Evolutionary conservation across 2,329 filamentous ascomycete genomes (phyloP).

Genomic region (Monosporascus sp.): DNA sequence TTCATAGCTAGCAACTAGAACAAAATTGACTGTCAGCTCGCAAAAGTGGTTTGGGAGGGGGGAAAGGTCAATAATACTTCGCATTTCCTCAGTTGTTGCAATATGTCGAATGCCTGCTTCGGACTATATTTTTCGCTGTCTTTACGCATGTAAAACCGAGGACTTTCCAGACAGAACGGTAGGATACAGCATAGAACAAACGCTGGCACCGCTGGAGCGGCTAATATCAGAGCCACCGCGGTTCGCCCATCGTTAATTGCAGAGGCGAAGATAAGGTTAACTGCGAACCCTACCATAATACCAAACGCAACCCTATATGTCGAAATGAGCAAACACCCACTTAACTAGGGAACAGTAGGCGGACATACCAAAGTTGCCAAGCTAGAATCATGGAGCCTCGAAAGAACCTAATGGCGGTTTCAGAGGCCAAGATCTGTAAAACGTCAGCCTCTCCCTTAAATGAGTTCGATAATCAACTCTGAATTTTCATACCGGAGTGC

Average conservation of each 20-base stretch:
- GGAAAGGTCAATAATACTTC: constrained; percentile 10
- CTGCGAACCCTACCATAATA: constrained; percentile 1
- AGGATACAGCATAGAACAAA: constrained; percentile 22
- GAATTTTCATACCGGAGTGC: constrained; percentile 22
- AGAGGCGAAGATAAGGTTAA: constrained; percentile 25
- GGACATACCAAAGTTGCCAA: constrained; percentile 34
- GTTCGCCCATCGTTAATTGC: constrained; percentile 2
- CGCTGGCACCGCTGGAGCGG: constrained; percentile 25
- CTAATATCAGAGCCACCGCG: constrained; percentile 25
- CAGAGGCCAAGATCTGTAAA: constrained; percentile 33
- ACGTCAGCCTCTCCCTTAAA: neutral
- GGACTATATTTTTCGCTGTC: constrained; percentile 28
- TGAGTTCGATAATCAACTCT: neutral
- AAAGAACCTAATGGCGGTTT: constrained; percentile 38
- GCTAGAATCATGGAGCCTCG: constrained; percentile 36
- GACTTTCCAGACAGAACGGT: constrained; percentile 31
- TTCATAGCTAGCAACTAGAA: constrained; percentile 30
- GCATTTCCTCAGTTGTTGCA: constrained; percentile 29
- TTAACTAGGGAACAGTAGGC: neutral
- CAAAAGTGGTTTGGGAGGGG: neutral
- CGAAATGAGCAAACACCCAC: neutral
- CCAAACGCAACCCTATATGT: constrained; percentile 2
- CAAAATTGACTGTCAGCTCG: too few species aligned
- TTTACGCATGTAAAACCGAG: constrained; percentile 28
- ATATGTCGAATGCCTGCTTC: constrained; percentile 22